Evolutionary conservation across 768 basidiomycete genomes (phyloP).

Genomic region (Thelephora ganbajun): DNA sequence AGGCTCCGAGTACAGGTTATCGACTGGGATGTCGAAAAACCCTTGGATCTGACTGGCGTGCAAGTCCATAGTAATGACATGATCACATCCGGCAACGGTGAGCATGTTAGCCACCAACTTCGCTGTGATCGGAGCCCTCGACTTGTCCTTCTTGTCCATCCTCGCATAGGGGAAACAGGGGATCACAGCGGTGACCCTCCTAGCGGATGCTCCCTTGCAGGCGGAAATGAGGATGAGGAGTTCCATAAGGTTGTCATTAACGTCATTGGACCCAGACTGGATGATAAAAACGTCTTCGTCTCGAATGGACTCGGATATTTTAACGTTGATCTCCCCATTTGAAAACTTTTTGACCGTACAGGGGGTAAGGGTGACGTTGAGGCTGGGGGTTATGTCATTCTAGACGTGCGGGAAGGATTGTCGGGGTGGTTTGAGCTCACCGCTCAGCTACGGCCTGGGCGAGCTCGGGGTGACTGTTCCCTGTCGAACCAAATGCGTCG

Average conservation of each 20-base stretch:
- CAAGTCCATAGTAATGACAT: slow-evolving; percentile 98
- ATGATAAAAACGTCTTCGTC: slow-evolving; percentile 99
- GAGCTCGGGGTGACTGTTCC: slow-evolving; percentile 97
- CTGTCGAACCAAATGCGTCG: slow-evolving; percentile 26
- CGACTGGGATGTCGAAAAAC: slow-evolving; percentile 97
- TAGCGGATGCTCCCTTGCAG: slow-evolving; percentile 91
- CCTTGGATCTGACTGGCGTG: slow-evolving; percentile 98
- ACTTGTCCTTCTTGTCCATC: slow-evolving; percentile 97
- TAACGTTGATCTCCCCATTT: slow-evolving; percentile 91
- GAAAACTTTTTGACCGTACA: slow-evolving; percentile 84
- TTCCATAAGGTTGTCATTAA: slow-evolving; percentile 97
- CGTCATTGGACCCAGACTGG: slow-evolving; percentile 79
- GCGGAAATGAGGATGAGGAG: slow-evolving; percentile 97
- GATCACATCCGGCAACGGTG: slow-evolving; percentile 91
- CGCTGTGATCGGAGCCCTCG: slow-evolving; percentile 90
- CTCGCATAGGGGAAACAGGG: slow-evolving; percentile 96
- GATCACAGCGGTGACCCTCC: slow-evolving; percentile 93
- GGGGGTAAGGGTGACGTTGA: slow-evolving; percentile 76
- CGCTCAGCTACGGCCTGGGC: slow-evolving; percentile 91
- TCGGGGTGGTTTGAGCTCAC: slow-evolving; percentile 55
- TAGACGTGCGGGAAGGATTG: slow-evolving; percentile 22
- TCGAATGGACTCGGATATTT: slow-evolving; percentile 87
- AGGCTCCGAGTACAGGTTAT: slow-evolving; percentile 94
- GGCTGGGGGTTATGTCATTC: slow-evolving; percentile 43
- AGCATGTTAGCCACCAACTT: slow-evolving; percentile 99